These are phyloP conservation scores for Noccaea caerulescens DNA, from an alignment of 345 rosid genomes.

Conservation along the genomic window DNA sequence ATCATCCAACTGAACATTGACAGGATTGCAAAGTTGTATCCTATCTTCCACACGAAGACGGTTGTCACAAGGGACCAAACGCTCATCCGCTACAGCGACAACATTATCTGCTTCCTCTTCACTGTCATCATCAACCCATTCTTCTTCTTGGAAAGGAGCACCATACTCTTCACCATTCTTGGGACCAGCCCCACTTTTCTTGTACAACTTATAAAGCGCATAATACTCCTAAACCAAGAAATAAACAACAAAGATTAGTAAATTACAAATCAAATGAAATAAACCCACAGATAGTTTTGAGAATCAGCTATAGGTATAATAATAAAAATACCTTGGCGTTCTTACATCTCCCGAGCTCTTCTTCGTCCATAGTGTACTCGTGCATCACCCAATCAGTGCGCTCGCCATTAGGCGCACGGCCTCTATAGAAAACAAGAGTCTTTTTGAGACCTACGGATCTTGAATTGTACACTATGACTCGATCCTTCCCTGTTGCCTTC, in stretches of 20 bases:
- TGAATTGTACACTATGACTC: conserved; percentile 54
- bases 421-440: conserved; percentile 84
- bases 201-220: conserved; percentile 85
- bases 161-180: conserved; percentile 97
- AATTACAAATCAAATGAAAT: not conserved
- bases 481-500: conserved; percentile 95
- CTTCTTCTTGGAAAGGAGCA: conserved; percentile 92
- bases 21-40: conserved; percentile 3
- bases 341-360: conserved; percentile 76
- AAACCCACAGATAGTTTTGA: not conserved
- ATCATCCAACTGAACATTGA: conserved; percentile 29
- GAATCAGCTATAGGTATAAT: not conserved
- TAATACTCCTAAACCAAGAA: conserved; percentile 68
- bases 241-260: not conserved
- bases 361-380: conserved; percentile 86
- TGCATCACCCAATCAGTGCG: conserved; percentile 99
- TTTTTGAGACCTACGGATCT: conserved; percentile 80
- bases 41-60: not conserved
- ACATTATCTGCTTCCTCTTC: conserved; percentile 4
- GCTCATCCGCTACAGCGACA: conserved; percentile 2
- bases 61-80: conserved; percentile 5
- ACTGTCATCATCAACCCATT: conserved; percentile 62
- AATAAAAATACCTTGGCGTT: conserved; percentile 56
- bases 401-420: conserved; percentile 82
- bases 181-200: conserved; percentile 97